Base-by-base conservation (phyloP, 768 basidiomycete species). In the Lentinus tigrinus region DNA sequence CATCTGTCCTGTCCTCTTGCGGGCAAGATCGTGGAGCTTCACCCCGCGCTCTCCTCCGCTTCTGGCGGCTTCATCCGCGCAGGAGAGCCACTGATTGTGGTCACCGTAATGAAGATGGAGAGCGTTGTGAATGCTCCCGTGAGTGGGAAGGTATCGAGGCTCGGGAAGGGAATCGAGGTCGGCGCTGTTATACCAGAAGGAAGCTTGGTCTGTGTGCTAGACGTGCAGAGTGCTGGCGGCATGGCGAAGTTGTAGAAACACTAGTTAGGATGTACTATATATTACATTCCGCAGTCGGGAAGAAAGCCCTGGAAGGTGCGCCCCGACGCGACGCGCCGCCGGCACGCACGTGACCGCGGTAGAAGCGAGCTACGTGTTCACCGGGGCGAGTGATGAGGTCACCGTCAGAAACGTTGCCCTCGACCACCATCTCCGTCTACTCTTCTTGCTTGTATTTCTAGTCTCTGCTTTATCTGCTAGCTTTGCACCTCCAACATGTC, bases 401-500 rank as follows among this genome's bases (percentile, higher is more conserved):
- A 53, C 28, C 36, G 9, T n/a, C n/a, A n/a, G 16, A 4, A 27
- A 14, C 38, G 24, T 36, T 47, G 37, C 27, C 17, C 8, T 28
- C 38, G 28, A 24, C 40, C 39, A 42, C 11, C 34, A 51, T 19
- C 23, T 24, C 34, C 11, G 17, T 4, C 39, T 11, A 4, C 27
- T 40, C 19, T 42, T 28, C 9, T 47, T n/a, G 28, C 26, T 43
- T 16, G 47, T 23, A 13, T 11, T 28, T n/a, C n/a, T 34, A n/a
- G 31, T 28, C 43, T 21, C 21, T 34, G 9, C n/a, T 34, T 27
- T n/a, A 13, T 23, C 21, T 14, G 17, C 39, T 54, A 28, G 44
- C 36, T 42, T 47, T 59, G 58, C 54, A 60, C 43, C 40, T 38
- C 24, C 16, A 52, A 47, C 14, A 70, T 68, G 69, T 67, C 70